Conservation (phyloP, 164 flowering plant genomes). For the Berberis vulgaris region DNA sequence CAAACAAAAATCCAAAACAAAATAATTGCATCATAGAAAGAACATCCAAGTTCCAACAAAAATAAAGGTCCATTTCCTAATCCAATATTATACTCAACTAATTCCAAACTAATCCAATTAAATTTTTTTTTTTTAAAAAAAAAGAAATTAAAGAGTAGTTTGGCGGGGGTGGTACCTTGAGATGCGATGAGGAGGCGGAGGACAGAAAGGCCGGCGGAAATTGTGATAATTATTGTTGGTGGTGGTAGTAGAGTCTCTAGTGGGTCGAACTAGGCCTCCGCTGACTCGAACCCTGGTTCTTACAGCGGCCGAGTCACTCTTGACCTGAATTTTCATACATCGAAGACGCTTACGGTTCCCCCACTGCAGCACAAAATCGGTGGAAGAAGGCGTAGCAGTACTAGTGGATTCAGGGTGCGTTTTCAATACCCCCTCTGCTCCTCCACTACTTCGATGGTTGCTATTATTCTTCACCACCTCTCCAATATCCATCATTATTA, state of each 20-base stretch:
- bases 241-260: slow-evolving; percentile 17
- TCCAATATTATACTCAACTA: background rate
- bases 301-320: slow-evolving; percentile 28
- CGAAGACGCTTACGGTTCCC: slow-evolving; percentile 77
- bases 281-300: slow-evolving; percentile 44
- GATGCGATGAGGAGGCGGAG: slow-evolving; percentile 34
- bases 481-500: slow-evolving; percentile 26
- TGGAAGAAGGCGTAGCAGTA: slow-evolving; percentile 9
- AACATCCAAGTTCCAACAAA: too few species aligned
- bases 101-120: background rate
- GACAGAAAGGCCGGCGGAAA: slow-evolving; percentile 39
- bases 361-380: slow-evolving; percentile 74
- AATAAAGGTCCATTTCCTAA: too few species aligned
- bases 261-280: slow-evolving; percentile 43
- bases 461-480: slow-evolving; percentile 21
- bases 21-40: too few species aligned
- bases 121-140: background rate
- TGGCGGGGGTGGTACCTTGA: slow-evolving; percentile 36
- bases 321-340: slow-evolving; percentile 60
- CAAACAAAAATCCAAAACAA: too few species aligned
- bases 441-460: slow-evolving; percentile 4
- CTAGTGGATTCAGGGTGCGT: background rate
- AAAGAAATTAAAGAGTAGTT: background rate
- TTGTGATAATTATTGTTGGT: slow-evolving; percentile 29
- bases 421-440: slow-evolving; percentile 9